phyloP scores from a whole-genome alignment of 2,329 filamentous ascomycete genomes.

The Sarocladium strictum region DNA sequence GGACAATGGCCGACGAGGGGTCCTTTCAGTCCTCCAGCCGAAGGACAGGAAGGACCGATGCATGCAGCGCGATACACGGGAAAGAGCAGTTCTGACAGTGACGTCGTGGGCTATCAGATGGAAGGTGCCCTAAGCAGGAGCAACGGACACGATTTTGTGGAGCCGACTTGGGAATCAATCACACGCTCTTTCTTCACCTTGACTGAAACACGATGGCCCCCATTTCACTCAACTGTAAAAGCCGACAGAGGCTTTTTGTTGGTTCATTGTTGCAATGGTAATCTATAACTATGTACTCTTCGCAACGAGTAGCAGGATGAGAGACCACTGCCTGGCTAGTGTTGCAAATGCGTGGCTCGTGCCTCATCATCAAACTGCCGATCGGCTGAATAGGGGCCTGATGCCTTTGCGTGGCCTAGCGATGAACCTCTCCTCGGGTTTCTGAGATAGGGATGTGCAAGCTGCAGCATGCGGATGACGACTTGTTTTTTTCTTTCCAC shows the following conservation, averaged over 20 bases:
- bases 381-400: background rate
- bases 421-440: background rate
- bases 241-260: background rate
- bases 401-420: background rate
- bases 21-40: background rate
- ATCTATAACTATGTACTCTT: background rate
- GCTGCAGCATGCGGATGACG: background rate
- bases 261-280: background rate
- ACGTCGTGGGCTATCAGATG: background rate
- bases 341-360: background rate
- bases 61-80: background rate
- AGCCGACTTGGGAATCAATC: background rate
- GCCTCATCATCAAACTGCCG: background rate
- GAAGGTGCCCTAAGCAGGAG: background rate
- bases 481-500: background rate
- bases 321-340: background rate
- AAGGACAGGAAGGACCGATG: background rate
- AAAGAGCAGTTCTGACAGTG: background rate
- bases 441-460: conserved; percentile 6
- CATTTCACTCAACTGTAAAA: background rate
- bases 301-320: background rate
- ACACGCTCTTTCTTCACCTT: background rate
- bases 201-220: background rate
- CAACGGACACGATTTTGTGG: background rate
- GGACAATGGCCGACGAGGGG: too few species aligned